Evolutionary conservation across 2,329 filamentous ascomycete species (phyloP).

Genomic region (Zymoseptoria pseudotritici): DNA sequence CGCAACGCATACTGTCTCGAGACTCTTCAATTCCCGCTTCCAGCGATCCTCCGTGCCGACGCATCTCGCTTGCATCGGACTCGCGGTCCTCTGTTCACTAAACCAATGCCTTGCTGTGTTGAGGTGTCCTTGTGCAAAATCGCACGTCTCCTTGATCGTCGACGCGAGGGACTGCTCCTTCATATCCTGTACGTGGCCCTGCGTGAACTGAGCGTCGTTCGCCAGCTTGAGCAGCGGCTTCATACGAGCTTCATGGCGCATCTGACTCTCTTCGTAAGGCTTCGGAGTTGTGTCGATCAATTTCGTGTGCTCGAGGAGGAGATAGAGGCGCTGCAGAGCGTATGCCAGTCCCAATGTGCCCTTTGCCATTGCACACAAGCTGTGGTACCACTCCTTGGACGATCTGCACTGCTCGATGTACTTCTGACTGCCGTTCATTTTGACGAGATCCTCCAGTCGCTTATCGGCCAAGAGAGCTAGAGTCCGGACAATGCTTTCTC

Average conservation of each 20-base stretch:
- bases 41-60: constrained; percentile 33
- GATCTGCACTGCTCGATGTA: constrained; percentile 1
- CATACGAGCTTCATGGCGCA: constrained; percentile 80
- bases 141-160: constrained; percentile 25
- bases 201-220: constrained; percentile 59
- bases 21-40: constrained; percentile 27
- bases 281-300: constrained; percentile 46
- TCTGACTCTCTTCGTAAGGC: constrained; percentile 59
- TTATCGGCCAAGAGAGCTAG: not conserved
- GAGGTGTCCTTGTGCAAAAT: not conserved
- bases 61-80: constrained; percentile 27
- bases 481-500: not conserved
- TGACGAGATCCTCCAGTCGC: not conserved
- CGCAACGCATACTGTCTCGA: constrained; percentile 27
- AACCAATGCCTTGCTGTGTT: constrained; percentile 27
- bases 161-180: not conserved
- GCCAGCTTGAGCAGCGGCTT: constrained; percentile 67
- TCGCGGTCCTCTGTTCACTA: constrained; percentile 31
- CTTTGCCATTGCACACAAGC: not conserved
- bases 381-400: not conserved
- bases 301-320: constrained; percentile 52
- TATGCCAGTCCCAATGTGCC: not conserved
- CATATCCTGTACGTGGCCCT: constrained; percentile 49
- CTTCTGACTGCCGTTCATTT: not conserved
- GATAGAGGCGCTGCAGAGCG: constrained; percentile 49